Evolutionary conservation across 257 asterid species (phyloP), one percentile per base, ranked within the genome.

Genomic region (Solanum tacnaense): DNA sequence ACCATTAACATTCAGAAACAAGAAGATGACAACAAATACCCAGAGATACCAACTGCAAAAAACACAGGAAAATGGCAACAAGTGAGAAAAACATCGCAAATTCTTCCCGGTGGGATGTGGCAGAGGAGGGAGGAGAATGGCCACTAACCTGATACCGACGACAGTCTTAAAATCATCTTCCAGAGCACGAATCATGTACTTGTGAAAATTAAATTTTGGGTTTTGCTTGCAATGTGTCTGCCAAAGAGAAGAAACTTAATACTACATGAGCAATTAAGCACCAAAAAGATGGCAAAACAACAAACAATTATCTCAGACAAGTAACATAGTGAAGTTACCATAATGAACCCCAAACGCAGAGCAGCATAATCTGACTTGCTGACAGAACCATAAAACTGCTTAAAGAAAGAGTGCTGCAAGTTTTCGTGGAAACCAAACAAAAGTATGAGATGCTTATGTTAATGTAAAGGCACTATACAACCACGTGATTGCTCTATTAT

Each of bases 11-110:
- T 97, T 96, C 91, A 95, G 87, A 91, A 95, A 89, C 95, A 97
- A 88, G 94, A 96, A 97, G 90, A 97, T 20, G 92, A 96, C 84
- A 87, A 96, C 99, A 85, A 96, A 97, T 86, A 93, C 36, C 99
- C 99, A 97, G 92, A 97, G 89, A 90, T 97, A 94, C 99, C 99
- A 96, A 92, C 99, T 97, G 97, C 95, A 93, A 88, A 85, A 87
- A 88, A 83, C 20, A 35, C 21, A 31, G 83, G 29, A 84, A 52
- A 71, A 88, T 87, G 75, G 85, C 32, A 81, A 81, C 25, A 49
- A 46, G 41, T 81, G 68, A 49, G 85, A 29, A 81, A 49, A 46
- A 12, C 29, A 18, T 27, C 4, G 4, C 16, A 29, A 81, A 46
- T 49, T 81, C 68, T 81, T 49, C 38, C 84, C 29, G 6, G 18